Percentiles rank a stretch among this genome's conserved stretches.
phyloP scores from a whole-genome alignment of 306 rosid genomes.

The Cucumis cinereus region DNA sequence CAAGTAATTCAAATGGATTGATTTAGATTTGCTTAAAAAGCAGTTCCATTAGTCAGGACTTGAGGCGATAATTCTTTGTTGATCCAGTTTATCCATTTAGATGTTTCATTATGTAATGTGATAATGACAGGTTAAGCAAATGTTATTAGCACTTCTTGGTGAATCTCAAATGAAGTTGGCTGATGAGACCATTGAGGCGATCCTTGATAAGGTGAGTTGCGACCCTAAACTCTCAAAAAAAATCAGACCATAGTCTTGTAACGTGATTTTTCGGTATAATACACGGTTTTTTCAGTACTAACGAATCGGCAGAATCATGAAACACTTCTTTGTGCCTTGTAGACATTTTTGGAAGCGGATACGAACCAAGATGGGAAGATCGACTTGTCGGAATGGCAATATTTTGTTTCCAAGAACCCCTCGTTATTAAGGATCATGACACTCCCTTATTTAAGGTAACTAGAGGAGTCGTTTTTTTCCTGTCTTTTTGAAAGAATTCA shows the following conservation, averaged over 20 bases:
- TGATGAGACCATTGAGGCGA: constrained; percentile 67
- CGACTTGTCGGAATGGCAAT: constrained; percentile 61
- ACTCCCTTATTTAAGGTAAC: constrained; percentile 67
- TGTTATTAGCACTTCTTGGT: constrained; percentile 76
- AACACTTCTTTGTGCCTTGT: neutral
- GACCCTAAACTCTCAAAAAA: neutral
- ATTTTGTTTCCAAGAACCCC: constrained; percentile 59
- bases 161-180: constrained; percentile 75
- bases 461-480: neutral
- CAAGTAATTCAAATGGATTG: neutral
- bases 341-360: constrained; percentile 90
- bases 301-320: neutral
- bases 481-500: neutral
- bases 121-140: constrained; percentile 61
- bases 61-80: neutral
- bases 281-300: neutral
- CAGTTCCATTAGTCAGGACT: neutral
- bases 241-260: neutral
- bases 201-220: constrained; percentile 56
- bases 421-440: constrained; percentile 81
- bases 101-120: neutral
- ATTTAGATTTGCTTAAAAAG: neutral
- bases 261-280: neutral
- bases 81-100: neutral
- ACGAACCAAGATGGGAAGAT: constrained; percentile 80